These are phyloP conservation scores for Edaphochlamys debaryana DNA, from an alignment of 139 green algal genomes.

Conservation along the genomic window DNA sequence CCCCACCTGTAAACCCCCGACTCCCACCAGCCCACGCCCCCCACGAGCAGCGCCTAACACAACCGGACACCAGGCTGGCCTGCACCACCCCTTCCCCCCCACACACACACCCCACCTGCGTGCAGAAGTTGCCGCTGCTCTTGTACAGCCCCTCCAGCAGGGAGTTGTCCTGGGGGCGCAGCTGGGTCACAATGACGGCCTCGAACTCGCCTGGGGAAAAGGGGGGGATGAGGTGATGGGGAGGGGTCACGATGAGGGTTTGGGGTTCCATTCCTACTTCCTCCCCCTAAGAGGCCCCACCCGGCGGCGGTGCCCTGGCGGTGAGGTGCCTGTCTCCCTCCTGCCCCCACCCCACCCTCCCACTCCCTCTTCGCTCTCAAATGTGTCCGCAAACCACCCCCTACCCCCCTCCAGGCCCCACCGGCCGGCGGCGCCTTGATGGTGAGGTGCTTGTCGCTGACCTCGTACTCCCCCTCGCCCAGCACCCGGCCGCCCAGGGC, in stretches of 20 bases:
- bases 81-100: not conserved
- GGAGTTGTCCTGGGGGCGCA: conserved; percentile 95
- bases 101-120: conserved; percentile 62
- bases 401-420: not conserved
- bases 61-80: too few species aligned
- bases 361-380: not conserved
- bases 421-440: conserved; percentile 53
- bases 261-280: too few species aligned
- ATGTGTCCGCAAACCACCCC: too few species aligned
- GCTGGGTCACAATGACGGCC: conserved; percentile 77
- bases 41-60: too few species aligned
- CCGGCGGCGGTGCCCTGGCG: too few species aligned
- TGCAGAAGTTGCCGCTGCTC: conserved; percentile 95
- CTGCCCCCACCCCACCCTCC: not conserved
- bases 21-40: too few species aligned
- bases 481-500: conserved; percentile 59
- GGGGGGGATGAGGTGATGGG: too few species aligned
- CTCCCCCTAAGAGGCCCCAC: too few species aligned
- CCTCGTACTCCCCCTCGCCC: conserved; percentile 41
- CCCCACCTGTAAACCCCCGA: too few species aligned
- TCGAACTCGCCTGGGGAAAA: conserved; percentile 57
- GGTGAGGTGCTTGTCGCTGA: conserved; percentile 62
- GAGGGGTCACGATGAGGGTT: too few species aligned
- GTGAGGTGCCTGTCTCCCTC: too few species aligned
- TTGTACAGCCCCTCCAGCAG: conserved; percentile 97